Percentiles rank a stretch among this genome's conserved stretches.
These are phyloP conservation scores for Malassezia arunalokei DNA, from an alignment of 1,284 basidiomycete species.

Conservation along the genomic window DNA sequence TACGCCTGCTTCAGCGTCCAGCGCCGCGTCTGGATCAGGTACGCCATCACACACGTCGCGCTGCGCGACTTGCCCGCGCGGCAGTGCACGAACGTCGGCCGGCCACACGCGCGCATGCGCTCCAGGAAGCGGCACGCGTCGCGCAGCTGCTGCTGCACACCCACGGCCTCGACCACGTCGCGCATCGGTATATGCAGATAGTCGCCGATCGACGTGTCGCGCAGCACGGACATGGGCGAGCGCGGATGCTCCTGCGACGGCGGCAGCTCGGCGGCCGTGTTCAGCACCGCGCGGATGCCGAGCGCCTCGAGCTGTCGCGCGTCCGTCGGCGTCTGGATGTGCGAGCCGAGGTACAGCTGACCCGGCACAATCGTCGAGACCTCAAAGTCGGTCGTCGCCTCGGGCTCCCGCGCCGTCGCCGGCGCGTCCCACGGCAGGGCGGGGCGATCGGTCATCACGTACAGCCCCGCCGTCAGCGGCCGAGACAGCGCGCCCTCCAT, in stretches of 20 bases:
- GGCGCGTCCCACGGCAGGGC: neutral
- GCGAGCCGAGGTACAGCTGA: conserved; percentile 81
- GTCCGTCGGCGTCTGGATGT: conserved; percentile 63
- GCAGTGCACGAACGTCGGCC: conserved; percentile 88
- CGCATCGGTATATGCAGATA: conserved; percentile 81
- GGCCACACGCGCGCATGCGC: conserved; percentile 72
- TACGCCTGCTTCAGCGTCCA: conserved; percentile 87
- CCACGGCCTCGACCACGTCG: conserved; percentile 86
- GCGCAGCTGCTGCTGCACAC: conserved; percentile 66
- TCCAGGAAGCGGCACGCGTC: conserved; percentile 78
- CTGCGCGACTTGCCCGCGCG: conserved; percentile 90
- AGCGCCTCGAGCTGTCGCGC: conserved; percentile 59
- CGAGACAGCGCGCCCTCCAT: neutral
- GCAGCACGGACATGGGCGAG: neutral
- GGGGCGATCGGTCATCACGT: neutral
- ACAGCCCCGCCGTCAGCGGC: neutral
- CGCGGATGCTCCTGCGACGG: conserved; percentile 18
- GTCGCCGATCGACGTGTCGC: conserved; percentile 54
- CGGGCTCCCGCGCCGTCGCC: neutral
- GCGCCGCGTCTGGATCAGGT: conserved; percentile 88
- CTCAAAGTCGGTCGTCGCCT: conserved; percentile 12
- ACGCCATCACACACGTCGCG: conserved; percentile 92
- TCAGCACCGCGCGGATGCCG: conserved; percentile 78
- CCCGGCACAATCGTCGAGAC: conserved; percentile 60
- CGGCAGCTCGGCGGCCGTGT: conserved; percentile 63